Percentiles rank a stretch among this genome's conserved stretches.
Evolutionary conservation across 305 asterid genomes (phyloP).

Genomic region (Plantago rigida): DNA sequence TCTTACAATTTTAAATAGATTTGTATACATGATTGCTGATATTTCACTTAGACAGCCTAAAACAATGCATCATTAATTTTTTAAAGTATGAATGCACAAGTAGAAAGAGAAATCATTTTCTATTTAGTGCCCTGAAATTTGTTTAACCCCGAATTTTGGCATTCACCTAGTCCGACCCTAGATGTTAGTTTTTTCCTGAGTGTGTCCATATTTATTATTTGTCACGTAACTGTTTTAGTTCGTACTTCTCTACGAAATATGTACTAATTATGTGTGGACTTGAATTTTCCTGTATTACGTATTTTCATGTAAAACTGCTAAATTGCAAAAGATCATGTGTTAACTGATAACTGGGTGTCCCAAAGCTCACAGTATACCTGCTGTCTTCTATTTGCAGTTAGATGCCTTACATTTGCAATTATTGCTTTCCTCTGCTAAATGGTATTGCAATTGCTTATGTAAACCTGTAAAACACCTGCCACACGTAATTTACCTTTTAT

Average conservation of each 20-base stretch:
- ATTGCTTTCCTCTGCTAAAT: neutral
- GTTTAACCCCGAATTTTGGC: neutral
- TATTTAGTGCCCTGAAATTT: neutral
- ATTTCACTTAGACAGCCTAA: too few species aligned
- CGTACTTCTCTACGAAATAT: too few species aligned
- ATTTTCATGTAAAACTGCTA: too few species aligned
- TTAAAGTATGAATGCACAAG: neutral
- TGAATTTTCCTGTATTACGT: too few species aligned
- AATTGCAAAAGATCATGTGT: too few species aligned
- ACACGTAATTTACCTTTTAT: neutral
- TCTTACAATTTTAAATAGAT: neutral
- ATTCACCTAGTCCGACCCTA: neutral
- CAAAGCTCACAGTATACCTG: neutral
- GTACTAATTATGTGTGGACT: neutral
- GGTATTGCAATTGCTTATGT: neutral
- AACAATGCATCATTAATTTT: too few species aligned
- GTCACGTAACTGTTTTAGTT: neutral
- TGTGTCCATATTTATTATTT: neutral
- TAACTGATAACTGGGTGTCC: too few species aligned
- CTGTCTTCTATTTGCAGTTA: neutral
- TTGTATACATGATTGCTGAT: too few species aligned
- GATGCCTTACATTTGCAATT: neutral
- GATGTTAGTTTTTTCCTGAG: neutral
- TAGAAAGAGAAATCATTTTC: neutral
- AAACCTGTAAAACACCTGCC: neutral